These are phyloP conservation scores for Irpex sp. DNA, from an alignment of 1,284 basidiomycete species.

Conservation along the genomic window DNA sequence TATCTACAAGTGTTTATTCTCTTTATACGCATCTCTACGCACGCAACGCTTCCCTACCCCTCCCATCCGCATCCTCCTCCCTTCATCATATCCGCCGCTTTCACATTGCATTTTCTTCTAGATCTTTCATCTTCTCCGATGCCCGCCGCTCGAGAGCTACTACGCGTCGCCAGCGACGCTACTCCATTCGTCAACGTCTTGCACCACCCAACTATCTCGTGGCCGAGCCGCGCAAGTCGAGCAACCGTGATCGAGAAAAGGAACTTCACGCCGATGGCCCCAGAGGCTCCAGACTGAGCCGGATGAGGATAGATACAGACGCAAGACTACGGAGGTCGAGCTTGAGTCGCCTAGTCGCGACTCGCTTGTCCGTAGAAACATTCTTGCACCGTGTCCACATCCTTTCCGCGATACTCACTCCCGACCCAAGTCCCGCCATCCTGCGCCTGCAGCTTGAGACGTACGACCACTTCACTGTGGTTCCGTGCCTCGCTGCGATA, in stretches of 20 bases:
- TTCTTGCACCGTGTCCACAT: conserved; percentile 40
- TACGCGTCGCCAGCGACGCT: conserved; percentile 26
- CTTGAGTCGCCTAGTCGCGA: conserved; percentile 53
- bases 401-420: conserved; percentile 23
- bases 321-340: conserved; percentile 56
- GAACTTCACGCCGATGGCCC: conserved; percentile 10
- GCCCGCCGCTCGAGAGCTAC: neutral
- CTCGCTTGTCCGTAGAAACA: conserved; percentile 48
- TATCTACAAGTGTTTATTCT: conserved; percentile 39
- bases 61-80: conserved; percentile 3
- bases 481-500: conserved; percentile 54
- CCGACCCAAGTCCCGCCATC: conserved; percentile 48
- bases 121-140: conserved; percentile 25
- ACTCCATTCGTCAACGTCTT: conserved; percentile 13
- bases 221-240: conserved; percentile 46
- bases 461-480: conserved; percentile 75
- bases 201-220: conserved; percentile 32
- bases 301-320: conserved; percentile 44
- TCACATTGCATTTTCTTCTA: conserved; percentile 8
- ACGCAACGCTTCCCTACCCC: neutral
- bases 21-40: conserved; percentile 19
- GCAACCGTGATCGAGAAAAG: conserved; percentile 5
- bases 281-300: conserved; percentile 10
- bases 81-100: conserved; percentile 12
- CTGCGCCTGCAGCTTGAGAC: conserved; percentile 38